Base-by-base conservation (phyloP, 805 yeast genomes). In the Ogataea siamensis region DNA sequence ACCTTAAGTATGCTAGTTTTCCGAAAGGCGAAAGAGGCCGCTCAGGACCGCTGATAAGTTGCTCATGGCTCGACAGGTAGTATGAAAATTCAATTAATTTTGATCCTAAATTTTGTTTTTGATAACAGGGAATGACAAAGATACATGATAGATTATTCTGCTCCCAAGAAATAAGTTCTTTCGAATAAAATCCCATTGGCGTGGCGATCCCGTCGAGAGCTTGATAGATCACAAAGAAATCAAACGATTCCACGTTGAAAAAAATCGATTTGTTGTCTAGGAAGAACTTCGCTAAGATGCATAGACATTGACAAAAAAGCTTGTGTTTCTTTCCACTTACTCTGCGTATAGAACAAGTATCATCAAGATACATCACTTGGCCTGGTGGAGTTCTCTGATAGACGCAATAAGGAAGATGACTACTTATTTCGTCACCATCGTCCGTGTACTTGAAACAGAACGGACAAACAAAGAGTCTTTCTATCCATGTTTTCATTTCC, bases 121-220 rank as follows among this genome's bases (percentile, higher is more conserved):
- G 98, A 57, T 78, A 93, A 3, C 96, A 96, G 1, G 99, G 99
- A 45, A 93, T 85, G 3, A 87, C 78, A 47, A 93, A 70, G 9
- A 93, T 84, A 55, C 98, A 93, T 0, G 97, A 96, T 25, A 93
- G 66, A 55, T 91, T 93, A 58, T 89, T 86, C 35, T 77, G 72
- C 37, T 85, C 91, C 73, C 79, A 78, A 0, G 96, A 80, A 0
- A 83, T 65, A 29, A 83, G 64, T 54, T 93, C 99, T 50, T 86
- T 85, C 10, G 97, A 88, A 54, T 87, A 93, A 56, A 87, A 93
- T 1, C 97, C 99, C 82, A 89, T 80, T 2, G 91, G 89, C 57
- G 49, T 63, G 46, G 43, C 67, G 35, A 34, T 53, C 2, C 63
- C 63, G 24, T 57, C 54, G 17, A 67, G 66, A 2, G 59, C 60